Base-by-base conservation (phyloP, 2,329 filamentous ascomycete species). In the Passalora sequoiae region DNA sequence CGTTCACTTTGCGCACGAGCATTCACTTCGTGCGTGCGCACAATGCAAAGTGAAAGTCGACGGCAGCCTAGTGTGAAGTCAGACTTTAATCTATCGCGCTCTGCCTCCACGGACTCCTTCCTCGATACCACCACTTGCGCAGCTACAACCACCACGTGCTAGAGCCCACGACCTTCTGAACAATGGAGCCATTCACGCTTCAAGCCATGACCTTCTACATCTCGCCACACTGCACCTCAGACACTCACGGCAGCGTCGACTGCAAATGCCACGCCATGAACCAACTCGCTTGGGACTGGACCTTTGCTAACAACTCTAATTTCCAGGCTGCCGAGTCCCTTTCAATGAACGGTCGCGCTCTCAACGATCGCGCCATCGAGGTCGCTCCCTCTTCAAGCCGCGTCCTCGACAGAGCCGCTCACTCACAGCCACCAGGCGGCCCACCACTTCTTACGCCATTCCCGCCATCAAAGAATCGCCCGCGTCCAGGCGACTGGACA, bases 281-380 rank as follows among this genome's bases (percentile, higher is more conserved):
- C 12, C 33, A 36, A 12, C 9, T 36, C 33, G 33, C 33, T 24
- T 36, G 33, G 33, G 20, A 36, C 15, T 7, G 6, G 20, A 4
- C 15, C 3, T 16, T 20, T 36, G 20, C 33, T 36, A 24, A 36
- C 33, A 20, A 24, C 6, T 21, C 24, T 20, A 20, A 17, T 6
- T 20, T n/a, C 33, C 33, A 95, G 91, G 92, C 92, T 58, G 92
- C 92, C 38, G 92, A 98, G 68, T 94, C 88, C 67, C 78, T 98
- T 47, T 97, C 92, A 73, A 98, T 98, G 92, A 98, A 98, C 62
- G 92, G 92, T 42, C 88, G 92, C 60, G 92, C 92, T 40, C 77
- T 98, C 48, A 98, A 97, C 63, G 92, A 98, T 68, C 97, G 97
- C 74, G 92, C 92, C 53, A 97, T 98, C 62, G 92, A 98, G 69